These are phyloP conservation scores for Agrocybe praecox DNA, from an alignment of 768 basidiomycete species.

Conservation along the genomic window DNA sequence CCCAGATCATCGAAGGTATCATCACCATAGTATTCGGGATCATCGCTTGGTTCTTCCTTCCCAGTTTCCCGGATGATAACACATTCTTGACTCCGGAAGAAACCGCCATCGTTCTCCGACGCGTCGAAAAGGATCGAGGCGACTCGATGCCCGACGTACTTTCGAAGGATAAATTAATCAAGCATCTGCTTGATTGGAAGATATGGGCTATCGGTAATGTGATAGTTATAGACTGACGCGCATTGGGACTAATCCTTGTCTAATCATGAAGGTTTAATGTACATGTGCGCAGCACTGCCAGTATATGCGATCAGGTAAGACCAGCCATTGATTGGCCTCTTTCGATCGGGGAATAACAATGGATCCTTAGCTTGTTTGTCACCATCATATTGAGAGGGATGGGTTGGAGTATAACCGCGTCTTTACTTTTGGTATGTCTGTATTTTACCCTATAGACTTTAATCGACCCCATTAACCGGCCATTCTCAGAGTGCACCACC, in stretches of 20 bases:
- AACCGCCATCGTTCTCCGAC: slow-evolving; percentile 41
- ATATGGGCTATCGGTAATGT: slow-evolving; percentile 46
- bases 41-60: slow-evolving; percentile 44
- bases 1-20: slow-evolving; percentile 50
- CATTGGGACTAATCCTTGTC: background rate
- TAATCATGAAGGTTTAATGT: slow-evolving; percentile 41
- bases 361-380: slow-evolving; percentile 40
- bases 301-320: slow-evolving; percentile 50
- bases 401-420: slow-evolving; percentile 46
- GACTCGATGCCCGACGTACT: slow-evolving; percentile 49
- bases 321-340: slow-evolving; percentile 1
- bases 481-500: slow-evolving; percentile 46
- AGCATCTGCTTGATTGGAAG: slow-evolving; percentile 48
- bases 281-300: slow-evolving; percentile 51
- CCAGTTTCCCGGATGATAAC: slow-evolving; percentile 52
- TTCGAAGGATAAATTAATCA: slow-evolving; percentile 34
- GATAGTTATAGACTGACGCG: background rate
- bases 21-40: slow-evolving; percentile 47
- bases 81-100: slow-evolving; percentile 43
- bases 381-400: slow-evolving; percentile 49
- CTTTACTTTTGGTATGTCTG: slow-evolving; percentile 45
- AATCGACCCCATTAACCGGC: background rate
- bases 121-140: slow-evolving; percentile 52
- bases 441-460: background rate
- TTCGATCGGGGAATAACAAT: background rate